Conservation (phyloP, 495 filamentous ascomycete species). For the Rostrohypoxylon terebratum region DNA sequence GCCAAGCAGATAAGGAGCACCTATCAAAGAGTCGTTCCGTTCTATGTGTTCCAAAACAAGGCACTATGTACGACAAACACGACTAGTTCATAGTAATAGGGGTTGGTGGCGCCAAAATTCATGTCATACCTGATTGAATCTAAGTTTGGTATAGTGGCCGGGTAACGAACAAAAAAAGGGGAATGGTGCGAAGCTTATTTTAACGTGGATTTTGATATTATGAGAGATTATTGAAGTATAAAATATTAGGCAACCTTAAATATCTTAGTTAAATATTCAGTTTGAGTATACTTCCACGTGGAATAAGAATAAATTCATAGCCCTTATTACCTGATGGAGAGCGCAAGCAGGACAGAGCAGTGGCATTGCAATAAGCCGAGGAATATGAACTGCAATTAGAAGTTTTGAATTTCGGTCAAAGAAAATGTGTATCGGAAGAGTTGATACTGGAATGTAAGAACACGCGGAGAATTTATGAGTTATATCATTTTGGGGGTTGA, state of each 20-base stretch:
- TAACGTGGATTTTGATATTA: neutral
- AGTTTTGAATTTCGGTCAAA: too few relatives aligned
- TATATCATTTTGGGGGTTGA: too few relatives aligned
- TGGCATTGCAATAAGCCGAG: too few relatives aligned
- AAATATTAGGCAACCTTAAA: neutral
- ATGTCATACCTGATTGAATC: neutral
- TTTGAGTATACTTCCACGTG: too few relatives aligned
- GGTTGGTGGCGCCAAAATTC: neutral
- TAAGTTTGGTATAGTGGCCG: neutral
- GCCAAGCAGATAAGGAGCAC: constrained; percentile 21
- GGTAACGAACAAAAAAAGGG: neutral
- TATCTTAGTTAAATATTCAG: too few relatives aligned
- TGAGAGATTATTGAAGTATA: neutral
- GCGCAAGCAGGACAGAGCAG: too few relatives aligned
- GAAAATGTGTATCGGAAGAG: too few relatives aligned
- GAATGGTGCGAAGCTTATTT: neutral
- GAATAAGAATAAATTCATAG: too few relatives aligned
- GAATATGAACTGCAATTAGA: too few relatives aligned
- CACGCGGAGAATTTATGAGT: too few relatives aligned
- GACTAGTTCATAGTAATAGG: neutral
- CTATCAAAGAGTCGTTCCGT: neutral
- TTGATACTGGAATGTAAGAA: neutral
- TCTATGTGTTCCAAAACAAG: too few relatives aligned
- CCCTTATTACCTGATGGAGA: too few relatives aligned
- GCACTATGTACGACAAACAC: neutral